These are phyloP conservation scores for Linderniella brevidens DNA, from an alignment of 257 asterid genomes.

Conservation along the genomic window DNA sequence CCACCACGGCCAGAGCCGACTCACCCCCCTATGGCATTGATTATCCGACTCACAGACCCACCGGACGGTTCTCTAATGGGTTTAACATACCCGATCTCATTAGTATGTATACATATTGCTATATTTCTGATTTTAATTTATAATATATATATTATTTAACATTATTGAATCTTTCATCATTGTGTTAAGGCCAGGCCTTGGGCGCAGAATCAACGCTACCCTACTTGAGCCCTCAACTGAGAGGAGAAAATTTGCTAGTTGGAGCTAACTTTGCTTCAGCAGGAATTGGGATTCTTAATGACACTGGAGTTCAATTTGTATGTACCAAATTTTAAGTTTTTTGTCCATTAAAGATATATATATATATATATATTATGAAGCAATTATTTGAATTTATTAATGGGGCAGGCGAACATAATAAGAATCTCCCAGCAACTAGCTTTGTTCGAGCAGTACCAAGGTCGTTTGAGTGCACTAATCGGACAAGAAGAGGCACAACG, in stretches of 20 bases:
- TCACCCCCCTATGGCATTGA: slow-evolving; percentile 71
- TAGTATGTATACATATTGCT: slow-evolving; percentile 16
- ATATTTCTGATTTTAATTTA: not conserved
- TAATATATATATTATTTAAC: not conserved
- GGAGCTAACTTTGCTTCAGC: slow-evolving; percentile 96
- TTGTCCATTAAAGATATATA: not conserved
- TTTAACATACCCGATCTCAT: slow-evolving; percentile 62
- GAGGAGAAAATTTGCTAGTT: slow-evolving; percentile 33
- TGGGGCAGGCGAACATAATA: slow-evolving; percentile 52
- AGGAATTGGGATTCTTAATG: slow-evolving; percentile 75
- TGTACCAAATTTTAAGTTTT: slow-evolving; percentile 11
- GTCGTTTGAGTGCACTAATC: slow-evolving; percentile 21
- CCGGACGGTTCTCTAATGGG: slow-evolving; percentile 72
- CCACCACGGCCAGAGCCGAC: slow-evolving; percentile 60
- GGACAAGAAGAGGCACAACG: slow-evolving; percentile 28
- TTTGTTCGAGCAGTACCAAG: slow-evolving; percentile 39
- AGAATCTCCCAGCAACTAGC: slow-evolving; percentile 39
- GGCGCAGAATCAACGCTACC: slow-evolving; percentile 53
- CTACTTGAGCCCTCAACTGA: slow-evolving; percentile 46
- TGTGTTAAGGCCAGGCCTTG: slow-evolving; percentile 38
- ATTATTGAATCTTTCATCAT: not conserved
- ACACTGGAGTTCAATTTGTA: slow-evolving; percentile 79
- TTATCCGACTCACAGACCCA: slow-evolving; percentile 57
- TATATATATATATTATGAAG: not conserved
- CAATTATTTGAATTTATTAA: not conserved